Evolutionary conservation across 176 grass and related monocot species (phyloP), one percentile per base, ranked within the genome.

Genomic region (Musa itinerans): DNA sequence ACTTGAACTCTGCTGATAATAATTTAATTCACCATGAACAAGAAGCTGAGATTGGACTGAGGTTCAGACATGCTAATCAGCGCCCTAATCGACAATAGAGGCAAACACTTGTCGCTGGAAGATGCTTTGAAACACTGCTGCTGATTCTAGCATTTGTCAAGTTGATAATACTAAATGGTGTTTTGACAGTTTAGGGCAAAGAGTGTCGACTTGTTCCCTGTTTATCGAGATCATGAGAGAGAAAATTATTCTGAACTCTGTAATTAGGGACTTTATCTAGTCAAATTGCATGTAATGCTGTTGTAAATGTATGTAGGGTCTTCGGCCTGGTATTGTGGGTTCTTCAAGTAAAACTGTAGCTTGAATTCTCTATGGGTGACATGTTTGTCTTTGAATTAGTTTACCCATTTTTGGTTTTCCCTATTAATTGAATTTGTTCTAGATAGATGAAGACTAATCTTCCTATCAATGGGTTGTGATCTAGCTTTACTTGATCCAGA

Each of bases 1-100:
- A 63, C 1, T 53, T 63, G 4, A 62, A 72, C n/a, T 71, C 29
- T 21, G 72, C 79, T 0, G 83, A 86, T 8, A n/a, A 16, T 8
- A 79, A 68, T 1, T 80, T 92, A 15, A 82, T 92, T 14, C 82
- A 54, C 9, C 26, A 16, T 2, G 86, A 92, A 13, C 81, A 72
- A 78, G 82, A 90, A 24, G 87, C 55, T 21, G 88, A 87, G 1
- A 70, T 91, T 72, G 87, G 90, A 78, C 61, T 93, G 72, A 82
- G 94, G 80, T 48, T 70, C 20, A 70, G 68, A 50, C 81, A 54
- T 10, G 85, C 73, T 54, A 88, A 88, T 49, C 34, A 73, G 25
- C 88, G 49, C 49, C 86, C 68, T 11, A 78, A 90, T 68, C 76
- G 85, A 62, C 87, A 43, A 43, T 43, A 43, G 9, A 80, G 90